Evolutionary conservation across 2,329 filamentous ascomycete genomes (phyloP), one percentile per base, ranked within the genome.

Genomic region (Cryphonectria carpinicola): DNA sequence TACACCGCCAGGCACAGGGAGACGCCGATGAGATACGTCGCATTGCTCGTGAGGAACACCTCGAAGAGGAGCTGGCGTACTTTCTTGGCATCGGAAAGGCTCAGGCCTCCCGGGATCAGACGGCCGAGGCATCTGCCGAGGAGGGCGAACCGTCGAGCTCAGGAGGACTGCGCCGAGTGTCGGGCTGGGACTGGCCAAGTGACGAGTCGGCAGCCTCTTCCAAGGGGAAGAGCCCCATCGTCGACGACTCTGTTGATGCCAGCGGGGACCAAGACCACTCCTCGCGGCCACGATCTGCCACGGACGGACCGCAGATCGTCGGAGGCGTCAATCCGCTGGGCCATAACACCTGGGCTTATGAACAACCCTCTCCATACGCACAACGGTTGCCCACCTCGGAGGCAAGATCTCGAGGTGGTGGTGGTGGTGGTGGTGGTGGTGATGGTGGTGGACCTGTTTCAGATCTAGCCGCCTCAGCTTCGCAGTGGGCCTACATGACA

Each of bases 311-410:
- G 4, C 81, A 81, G 60, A 76, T 78, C 7, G 80, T 80, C 4
- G 79, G 82, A 11, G 78, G 79, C 2, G 80, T 85, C 67, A 86
- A 88, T 66, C 85, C 86, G 0, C 77, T 90, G 22, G 88, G 84
- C 1, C 88, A 88, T 76, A 89, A 89, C 73, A 90, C 81, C 74
- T 91, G 89, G 89, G 85, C 84, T 0, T 90, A 90, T 74, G 80
- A 82, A 4, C 80, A 79, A 35, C 58, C 25, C 41, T 66, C 62
- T 4, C 58, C 28, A 37, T 60, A 70, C 60, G 54, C 41, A 46
- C 46, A 46, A 19, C 60, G 58, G 14, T 10, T 58, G 68, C 72
- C 28, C 60, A 70, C 11, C 49, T 66, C 46, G 41, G 61, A 25
- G 19, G 49, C 52, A 58, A 52, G 43, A 52, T 46, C 35, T 46